A percentile compares a stretch with the other conserved stretches of the same genome.
Evolutionary conservation across 1,284 basidiomycete species (phyloP).

Genomic region (Chalciporus sp.): DNA sequence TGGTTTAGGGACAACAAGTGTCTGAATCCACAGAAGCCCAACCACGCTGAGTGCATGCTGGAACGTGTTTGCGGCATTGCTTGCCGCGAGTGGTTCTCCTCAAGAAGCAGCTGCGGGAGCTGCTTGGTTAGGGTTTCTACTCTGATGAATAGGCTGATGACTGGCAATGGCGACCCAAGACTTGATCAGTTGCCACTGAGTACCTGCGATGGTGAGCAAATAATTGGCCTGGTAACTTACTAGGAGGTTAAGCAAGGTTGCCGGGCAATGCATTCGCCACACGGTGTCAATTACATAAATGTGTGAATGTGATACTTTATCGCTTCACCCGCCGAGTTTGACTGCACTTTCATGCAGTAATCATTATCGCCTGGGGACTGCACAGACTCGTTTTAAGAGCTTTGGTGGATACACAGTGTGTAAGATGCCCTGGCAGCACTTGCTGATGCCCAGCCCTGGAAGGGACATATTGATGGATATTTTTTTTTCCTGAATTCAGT

Average conservation of each 20-base stretch:
- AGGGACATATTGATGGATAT: too few relatives aligned
- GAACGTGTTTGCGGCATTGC: slow-evolving; percentile 39
- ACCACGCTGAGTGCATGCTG: slow-evolving; percentile 27
- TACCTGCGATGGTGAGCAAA: neutral
- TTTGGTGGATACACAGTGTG: too few relatives aligned
- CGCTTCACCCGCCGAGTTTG: too few relatives aligned
- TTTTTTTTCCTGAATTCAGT: too few relatives aligned
- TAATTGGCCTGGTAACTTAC: neutral
- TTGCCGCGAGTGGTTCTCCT: slow-evolving; percentile 12
- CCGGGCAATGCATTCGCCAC: slow-evolving; percentile 12
- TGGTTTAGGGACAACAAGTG: slow-evolving; percentile 31
- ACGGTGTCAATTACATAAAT: neutral
- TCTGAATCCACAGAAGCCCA: slow-evolving; percentile 15
- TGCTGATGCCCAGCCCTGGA: too few relatives aligned
- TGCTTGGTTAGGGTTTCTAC: neutral
- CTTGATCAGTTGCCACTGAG: neutral
- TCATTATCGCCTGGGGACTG: too few relatives aligned
- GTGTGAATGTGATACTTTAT: neutral
- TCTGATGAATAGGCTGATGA: neutral
- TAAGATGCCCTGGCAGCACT: too few relatives aligned
- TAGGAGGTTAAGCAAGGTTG: neutral
- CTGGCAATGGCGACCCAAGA: neutral
- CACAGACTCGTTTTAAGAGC: too few relatives aligned
- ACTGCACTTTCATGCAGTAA: too few relatives aligned
- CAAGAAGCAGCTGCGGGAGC: slow-evolving; percentile 5